phyloP scores from a whole-genome alignment of 2,329 filamentous ascomycete genomes.

The Fusarium nanum region DNA sequence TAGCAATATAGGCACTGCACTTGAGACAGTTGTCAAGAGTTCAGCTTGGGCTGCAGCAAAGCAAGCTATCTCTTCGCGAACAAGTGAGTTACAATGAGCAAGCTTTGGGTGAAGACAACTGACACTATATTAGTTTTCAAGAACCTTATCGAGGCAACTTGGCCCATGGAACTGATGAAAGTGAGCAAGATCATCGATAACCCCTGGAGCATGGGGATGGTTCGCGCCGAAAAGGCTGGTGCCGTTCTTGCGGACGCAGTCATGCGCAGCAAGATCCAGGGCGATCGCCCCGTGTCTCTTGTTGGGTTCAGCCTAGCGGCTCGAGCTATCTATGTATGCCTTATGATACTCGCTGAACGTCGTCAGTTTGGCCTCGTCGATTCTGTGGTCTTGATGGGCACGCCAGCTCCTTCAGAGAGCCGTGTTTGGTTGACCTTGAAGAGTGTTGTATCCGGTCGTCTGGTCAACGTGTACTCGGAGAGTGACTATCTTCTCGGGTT shows the following conservation, averaged over 20 bases:
- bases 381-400: conserved; percentile 85
- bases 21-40: conserved; percentile 81
- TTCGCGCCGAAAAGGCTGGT: conserved; percentile 78
- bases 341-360: conserved; percentile 82
- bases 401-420: conserved; percentile 78
- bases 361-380: conserved; percentile 88
- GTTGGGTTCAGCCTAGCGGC: conserved; percentile 87
- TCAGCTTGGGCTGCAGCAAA: conserved; percentile 81
- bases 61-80: conserved; percentile 59
- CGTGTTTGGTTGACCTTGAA: conserved; percentile 82
- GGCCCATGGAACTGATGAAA: conserved; percentile 73
- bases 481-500: conserved; percentile 91
- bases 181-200: conserved; percentile 83
- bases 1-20: conserved; percentile 79
- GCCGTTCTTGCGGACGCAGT: conserved; percentile 82
- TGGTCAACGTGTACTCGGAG: conserved; percentile 91
- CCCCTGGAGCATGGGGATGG: conserved; percentile 80
- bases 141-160: conserved; percentile 67
- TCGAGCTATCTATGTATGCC: conserved; percentile 84
- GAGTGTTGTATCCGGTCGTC: conserved; percentile 80
- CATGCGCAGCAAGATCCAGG: conserved; percentile 80
- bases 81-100: conserved; percentile 55
- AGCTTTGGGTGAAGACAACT: background rate
- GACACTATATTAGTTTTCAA: conserved; percentile 58
- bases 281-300: conserved; percentile 82